These are phyloP conservation scores for Mycena amicta DNA, from an alignment of 768 basidiomycete species.

Conservation along the genomic window DNA sequence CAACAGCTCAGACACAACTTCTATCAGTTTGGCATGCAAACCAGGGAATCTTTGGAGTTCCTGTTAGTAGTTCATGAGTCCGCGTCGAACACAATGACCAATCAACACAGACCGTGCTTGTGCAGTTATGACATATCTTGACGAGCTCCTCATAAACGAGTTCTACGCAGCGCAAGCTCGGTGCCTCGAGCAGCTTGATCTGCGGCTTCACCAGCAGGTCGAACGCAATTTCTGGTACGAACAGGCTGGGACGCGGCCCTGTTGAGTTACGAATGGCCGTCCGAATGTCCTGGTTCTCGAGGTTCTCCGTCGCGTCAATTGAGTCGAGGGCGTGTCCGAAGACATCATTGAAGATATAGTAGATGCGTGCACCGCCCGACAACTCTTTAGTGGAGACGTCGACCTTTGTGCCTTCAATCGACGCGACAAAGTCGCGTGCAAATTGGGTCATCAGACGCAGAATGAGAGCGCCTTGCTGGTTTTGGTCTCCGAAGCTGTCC, in stretches of 20 bases:
- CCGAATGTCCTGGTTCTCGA: constrained; percentile 93
- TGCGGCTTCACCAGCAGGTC: constrained; percentile 97
- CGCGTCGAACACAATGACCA: no score
- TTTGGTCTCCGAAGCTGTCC: constrained; percentile 88
- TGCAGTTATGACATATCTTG: constrained; percentile 99
- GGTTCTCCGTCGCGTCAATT: constrained; percentile 88
- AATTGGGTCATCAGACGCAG: constrained; percentile 98
- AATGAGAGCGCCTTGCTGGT: constrained; percentile 89
- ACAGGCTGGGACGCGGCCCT: constrained; percentile 92
- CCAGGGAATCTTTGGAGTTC: constrained; percentile 95
- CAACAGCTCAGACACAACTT: constrained; percentile 94
- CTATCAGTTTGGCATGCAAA: constrained; percentile 90
- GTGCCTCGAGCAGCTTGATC: constrained; percentile 93
- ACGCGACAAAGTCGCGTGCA: constrained; percentile 93
- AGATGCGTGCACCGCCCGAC: constrained; percentile 96
- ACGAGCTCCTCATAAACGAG: constrained; percentile 98
- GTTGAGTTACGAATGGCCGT: constrained; percentile 99
- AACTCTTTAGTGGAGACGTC: constrained; percentile 98
- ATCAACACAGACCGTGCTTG: constrained; percentile 64
- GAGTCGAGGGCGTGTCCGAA: constrained; percentile 90
- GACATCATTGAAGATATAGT: constrained; percentile 99
- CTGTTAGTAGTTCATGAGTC: constrained; percentile 28
- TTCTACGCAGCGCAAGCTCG: constrained; percentile 94
- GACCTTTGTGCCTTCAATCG: constrained; percentile 95
- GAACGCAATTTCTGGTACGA: constrained; percentile 96